A percentile compares a stretch with the other conserved stretches of the same genome.
Conservation (phyloP, 2,329 filamentous ascomycete species). For the Stagonosporopsis vannaccii region DNA sequence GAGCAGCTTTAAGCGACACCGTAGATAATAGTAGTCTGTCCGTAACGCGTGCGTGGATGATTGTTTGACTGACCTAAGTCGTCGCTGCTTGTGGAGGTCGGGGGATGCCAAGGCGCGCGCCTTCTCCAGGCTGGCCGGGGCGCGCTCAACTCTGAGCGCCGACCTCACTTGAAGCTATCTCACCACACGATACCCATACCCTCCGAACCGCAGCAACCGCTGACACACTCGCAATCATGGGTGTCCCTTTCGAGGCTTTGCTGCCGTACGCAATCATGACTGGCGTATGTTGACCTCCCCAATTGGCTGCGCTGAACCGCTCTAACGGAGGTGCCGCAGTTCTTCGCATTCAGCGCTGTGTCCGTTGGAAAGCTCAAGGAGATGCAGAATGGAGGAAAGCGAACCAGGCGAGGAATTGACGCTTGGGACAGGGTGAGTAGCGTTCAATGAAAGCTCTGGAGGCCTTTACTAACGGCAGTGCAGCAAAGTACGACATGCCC, state of each 20-base stretch:
- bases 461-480: slow-evolving; percentile 50
- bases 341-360: slow-evolving; percentile 67
- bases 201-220: slow-evolving; percentile 31
- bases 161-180: slow-evolving; percentile 15
- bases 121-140: slow-evolving; percentile 7
- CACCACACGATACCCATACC: slow-evolving; percentile 21
- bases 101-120: slow-evolving; percentile 22
- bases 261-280: slow-evolving; percentile 70
- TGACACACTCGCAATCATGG: slow-evolving; percentile 58
- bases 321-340: slow-evolving; percentile 52
- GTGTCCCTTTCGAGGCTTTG: slow-evolving; percentile 71
- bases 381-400: slow-evolving; percentile 70
- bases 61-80: slow-evolving; percentile 36
- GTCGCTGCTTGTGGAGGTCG: slow-evolving; percentile 36
- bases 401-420: slow-evolving; percentile 65
- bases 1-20: slow-evolving; percentile 44
- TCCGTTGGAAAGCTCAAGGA: slow-evolving; percentile 65
- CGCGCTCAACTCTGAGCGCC: slow-evolving; percentile 16
- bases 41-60: slow-evolving; percentile 39
- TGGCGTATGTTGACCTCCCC: slow-evolving; percentile 56
- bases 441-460: slow-evolving; percentile 11
- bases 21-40: slow-evolving; percentile 33
- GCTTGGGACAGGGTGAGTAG: slow-evolving; percentile 69
- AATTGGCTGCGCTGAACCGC: slow-evolving; percentile 13
- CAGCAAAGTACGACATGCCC: slow-evolving; percentile 61